Percentiles rank a stretch among this genome's conserved stretches.
These are phyloP conservation scores for Saccharomycopsis synnaedendra DNA, from an alignment of 805 yeast genomes.

Conservation along the genomic window DNA sequence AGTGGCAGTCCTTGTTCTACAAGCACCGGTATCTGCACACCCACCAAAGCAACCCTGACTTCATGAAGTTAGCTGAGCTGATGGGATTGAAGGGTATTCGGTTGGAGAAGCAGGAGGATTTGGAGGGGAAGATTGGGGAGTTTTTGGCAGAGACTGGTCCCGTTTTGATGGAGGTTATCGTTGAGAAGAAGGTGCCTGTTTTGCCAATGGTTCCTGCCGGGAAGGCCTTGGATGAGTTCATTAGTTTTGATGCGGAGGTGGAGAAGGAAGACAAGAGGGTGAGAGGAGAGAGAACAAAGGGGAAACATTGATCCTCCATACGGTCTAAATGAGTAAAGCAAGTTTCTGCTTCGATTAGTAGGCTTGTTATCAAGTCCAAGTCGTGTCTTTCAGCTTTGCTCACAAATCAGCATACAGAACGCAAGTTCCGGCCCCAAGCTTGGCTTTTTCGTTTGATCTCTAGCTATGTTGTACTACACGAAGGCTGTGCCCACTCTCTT, in stretches of 20 bases:
- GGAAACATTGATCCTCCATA: slow-evolving; percentile 36
- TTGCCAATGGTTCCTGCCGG: slow-evolving; percentile 98
- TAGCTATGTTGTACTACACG: no score
- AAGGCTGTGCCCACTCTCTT: no score
- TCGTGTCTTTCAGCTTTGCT: no score
- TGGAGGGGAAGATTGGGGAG: slow-evolving; percentile 45
- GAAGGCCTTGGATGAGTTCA: slow-evolving; percentile 86
- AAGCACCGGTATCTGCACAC: slow-evolving; percentile 97
- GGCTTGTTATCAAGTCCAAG: no score
- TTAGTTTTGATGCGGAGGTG: slow-evolving; percentile 71
- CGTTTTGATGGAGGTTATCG: slow-evolving; percentile 78
- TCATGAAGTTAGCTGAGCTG: slow-evolving; percentile 84
- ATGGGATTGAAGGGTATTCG: slow-evolving; percentile 85
- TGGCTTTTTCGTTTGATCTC: no score
- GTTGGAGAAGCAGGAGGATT: slow-evolving; percentile 56
- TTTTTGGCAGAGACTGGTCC: slow-evolving; percentile 75
- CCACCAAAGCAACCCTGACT: slow-evolving; percentile 91
- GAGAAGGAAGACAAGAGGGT: slow-evolving; percentile 60
- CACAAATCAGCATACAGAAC: no score
- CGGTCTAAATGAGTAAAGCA: background rate
- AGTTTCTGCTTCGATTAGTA: no score
- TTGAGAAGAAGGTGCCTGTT: slow-evolving; percentile 60
- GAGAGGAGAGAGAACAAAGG: slow-evolving; percentile 64
- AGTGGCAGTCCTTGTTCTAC: slow-evolving; percentile 97
- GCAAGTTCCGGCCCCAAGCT: no score